Base-by-base conservation (phyloP, 2,329 filamentous ascomycete genomes). In the Plenodomus biglobosus region DNA sequence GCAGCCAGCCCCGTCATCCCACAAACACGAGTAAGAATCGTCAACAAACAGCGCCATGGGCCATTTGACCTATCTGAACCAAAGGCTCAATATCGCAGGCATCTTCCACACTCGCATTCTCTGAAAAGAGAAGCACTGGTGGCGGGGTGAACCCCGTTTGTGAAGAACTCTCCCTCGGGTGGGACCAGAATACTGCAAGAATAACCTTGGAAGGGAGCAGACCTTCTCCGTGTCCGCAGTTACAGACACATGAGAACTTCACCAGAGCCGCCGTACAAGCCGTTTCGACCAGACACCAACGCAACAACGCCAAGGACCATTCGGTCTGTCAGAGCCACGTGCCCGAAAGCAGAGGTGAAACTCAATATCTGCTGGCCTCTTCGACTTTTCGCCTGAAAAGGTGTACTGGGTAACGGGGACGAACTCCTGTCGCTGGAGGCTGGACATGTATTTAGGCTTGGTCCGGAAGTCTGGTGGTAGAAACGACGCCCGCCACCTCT, bases 1-100 rank as follows among this genome's bases (percentile, higher is more conserved):
- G n/a, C n/a, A n/a, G n/a, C n/a, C 15, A 36, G 32, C 32, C 32
- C 10, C 6, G 15, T 6, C 32, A 6, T 36, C 32, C 5, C 32
- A n/a, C 7, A 17, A 17, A 36, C 13, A 5, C 15, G 32, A 36
- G 32, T 6, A 36, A 36, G 32, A 15, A 36, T 32, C 52, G 45
- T 32, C 44, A 42, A 30, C 50, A 54, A 50, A 41, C 40, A 40
- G 35, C 38, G 60, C 60, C 60, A 44, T 61, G 60, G 58, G 56
- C 60, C 53, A 27, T 38, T 30, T 20, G 60, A 56, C 44, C 60
- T 59, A 34, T 60, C 57, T 46, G 53, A 52, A 38, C 37, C 42
- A 48, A 53, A 53, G 34, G 21, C 30, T 48, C 46, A 27, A 52
- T 52, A 52, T 48, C 56, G 53, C 51, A 58, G 53, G 53, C 51